Conservation (phyloP, 1,284 basidiomycete species). For the Phenoliferia sp. region DNA sequence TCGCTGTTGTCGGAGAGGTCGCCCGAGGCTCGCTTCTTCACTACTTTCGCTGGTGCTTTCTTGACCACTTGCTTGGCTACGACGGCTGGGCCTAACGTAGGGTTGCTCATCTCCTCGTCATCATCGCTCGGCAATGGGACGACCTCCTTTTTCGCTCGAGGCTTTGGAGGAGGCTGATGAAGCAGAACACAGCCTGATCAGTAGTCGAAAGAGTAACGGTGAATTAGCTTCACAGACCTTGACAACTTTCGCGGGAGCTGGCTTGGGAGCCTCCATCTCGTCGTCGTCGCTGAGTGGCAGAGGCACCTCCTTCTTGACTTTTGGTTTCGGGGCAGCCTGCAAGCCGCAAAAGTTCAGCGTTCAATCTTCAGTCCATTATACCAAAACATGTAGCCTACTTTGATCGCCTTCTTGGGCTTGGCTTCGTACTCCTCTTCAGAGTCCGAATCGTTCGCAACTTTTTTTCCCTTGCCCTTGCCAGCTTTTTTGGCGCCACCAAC, state of each 20-base stretch:
- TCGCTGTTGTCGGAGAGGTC: conserved; percentile 40
- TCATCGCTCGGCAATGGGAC: background rate
- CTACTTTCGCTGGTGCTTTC: conserved; percentile 17
- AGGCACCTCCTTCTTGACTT: conserved; percentile 4
- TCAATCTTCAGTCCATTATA: background rate
- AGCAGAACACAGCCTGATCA: too few species aligned
- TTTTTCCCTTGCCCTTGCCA: conserved; percentile 54
- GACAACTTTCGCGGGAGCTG: background rate
- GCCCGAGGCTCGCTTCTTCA: conserved; percentile 41
- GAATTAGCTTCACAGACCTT: background rate
- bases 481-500: conserved; percentile 44
- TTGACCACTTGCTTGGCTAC: conserved; percentile 21
- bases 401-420: conserved; percentile 8
- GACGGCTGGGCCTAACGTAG: conserved; percentile 4
- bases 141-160: background rate
- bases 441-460: conserved; percentile 35
- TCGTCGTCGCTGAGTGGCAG: background rate
- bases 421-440: conserved; percentile 57
- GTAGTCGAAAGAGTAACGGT: background rate
- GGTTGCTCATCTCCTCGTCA: conserved; percentile 18
- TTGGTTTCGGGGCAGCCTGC: conserved; percentile 50
- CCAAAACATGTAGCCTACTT: background rate
- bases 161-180: background rate
- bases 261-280: conserved; percentile 1
- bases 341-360: conserved; percentile 43